Percentiles rank a stretch among this genome's conserved stretches.
Evolutionary conservation across 1,284 basidiomycete genomes (phyloP).

Genomic region (Austroboletus novae-zelandiae): DNA sequence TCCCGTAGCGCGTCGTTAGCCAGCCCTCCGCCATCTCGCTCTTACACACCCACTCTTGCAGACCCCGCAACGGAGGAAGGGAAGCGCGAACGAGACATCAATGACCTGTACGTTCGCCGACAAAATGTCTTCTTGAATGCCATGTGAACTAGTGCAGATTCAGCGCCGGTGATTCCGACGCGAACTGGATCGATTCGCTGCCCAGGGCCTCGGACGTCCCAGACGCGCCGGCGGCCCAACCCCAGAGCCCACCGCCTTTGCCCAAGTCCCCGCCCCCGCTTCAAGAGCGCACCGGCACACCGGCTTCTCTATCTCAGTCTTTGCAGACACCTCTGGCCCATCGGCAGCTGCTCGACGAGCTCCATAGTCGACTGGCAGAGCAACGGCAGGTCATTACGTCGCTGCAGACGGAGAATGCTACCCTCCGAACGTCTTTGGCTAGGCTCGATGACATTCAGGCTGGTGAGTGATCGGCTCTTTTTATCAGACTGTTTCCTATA

Average conservation of each 20-base stretch:
- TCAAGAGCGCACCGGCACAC: conserved; percentile 13
- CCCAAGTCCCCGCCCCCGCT: conserved; percentile 18
- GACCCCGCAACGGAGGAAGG: conserved; percentile 36
- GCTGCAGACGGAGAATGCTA: conserved; percentile 16
- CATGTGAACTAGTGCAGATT: conserved; percentile 32
- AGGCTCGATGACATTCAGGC: conserved; percentile 13
- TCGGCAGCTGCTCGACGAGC: conserved; percentile 12
- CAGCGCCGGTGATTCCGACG: conserved; percentile 39
- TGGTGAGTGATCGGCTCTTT: conserved; percentile 8
- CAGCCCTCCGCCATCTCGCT: conserved; percentile 49
- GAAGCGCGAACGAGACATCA: conserved; percentile 41
- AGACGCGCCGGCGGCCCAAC: conserved; percentile 5
- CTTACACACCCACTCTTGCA: conserved; percentile 47
- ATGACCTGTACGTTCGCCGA: conserved; percentile 47
- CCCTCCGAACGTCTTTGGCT: conserved; percentile 17
- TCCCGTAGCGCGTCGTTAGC: conserved; percentile 30
- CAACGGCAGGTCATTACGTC: conserved; percentile 16
- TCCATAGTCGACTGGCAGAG: conserved; percentile 17
- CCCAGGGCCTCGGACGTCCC: conserved; percentile 42
- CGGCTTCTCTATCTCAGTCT: conserved; percentile 5
- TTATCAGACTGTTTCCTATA: too few species aligned
- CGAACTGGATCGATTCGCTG: conserved; percentile 60
- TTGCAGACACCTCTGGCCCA: background rate
- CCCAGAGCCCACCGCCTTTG: conserved; percentile 8
- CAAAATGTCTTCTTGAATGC: conserved; percentile 1